Evolutionary conservation across 179 eudicot species (phyloP), one percentile per base, ranked within the genome.

Genomic region (Monotropa hypopitys): DNA sequence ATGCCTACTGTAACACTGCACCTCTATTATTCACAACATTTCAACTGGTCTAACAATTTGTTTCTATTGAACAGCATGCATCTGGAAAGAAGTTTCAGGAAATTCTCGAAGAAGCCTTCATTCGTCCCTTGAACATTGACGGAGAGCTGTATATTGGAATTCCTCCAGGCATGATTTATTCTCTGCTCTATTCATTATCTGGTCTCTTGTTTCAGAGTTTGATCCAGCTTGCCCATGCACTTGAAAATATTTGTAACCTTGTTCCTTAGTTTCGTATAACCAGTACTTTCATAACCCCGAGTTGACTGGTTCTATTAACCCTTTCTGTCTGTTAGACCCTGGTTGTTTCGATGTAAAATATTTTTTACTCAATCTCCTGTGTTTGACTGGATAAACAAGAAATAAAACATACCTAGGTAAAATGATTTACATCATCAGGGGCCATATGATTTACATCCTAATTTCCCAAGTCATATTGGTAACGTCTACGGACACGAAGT

Each of bases 91-190:
- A 88, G 84, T 88, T 95, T 77, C 97, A 93, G 87, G 98, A 95
- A 79, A 83, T 95, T 74, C 98, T 95, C 51, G 92, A 93, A 87
- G 98, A 95, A 91, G 96, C 87, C 68, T 81, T 95, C 46, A 81
- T 95, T 79, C 92, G 69, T 30, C 99, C 98, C 57, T 89, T 95
- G 65, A 85, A 87, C 49, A 77, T 95, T 76, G 91, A 89, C 47
- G 99, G 99, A 75, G 99, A 95, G 88, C 83, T 95, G 76, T 95
- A 93, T 80, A 83, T 95, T 81, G 99, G 99, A 79, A 89, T 93
- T 74, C 99, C 97, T 69, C 98, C 99, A 87, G 99, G 99, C 76
- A 86, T 83, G 86, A 68, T 77, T 71, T 49, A 7, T n/a, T 67
- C 53, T 54, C 70, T 61, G 49, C 49, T 71, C 21, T 42, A 20